A percentile compares a stretch with the other conserved stretches of the same genome.
Conservation (phyloP, 495 filamentous ascomycete species). For the Penicillium manginii region DNA sequence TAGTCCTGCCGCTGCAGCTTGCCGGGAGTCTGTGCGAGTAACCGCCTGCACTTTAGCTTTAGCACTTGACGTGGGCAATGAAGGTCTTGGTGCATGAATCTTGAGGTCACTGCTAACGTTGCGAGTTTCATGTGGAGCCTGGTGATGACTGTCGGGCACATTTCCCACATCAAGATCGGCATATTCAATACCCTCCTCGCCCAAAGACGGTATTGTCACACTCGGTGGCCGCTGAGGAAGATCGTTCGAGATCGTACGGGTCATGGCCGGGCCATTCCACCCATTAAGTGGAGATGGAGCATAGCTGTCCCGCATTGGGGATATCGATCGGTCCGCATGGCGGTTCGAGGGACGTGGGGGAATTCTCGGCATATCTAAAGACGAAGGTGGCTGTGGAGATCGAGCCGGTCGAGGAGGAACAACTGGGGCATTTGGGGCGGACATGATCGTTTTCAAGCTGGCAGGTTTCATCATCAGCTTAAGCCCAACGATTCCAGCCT, state of each 20-base stretch:
- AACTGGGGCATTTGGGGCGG: constrained; percentile 47
- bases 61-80: constrained; percentile 74
- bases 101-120: constrained; percentile 80
- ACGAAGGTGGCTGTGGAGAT: constrained; percentile 45
- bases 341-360: constrained; percentile 73
- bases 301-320: constrained; percentile 76
- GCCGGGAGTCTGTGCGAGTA: constrained; percentile 84
- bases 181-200: constrained; percentile 90
- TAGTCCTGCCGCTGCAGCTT: constrained; percentile 80
- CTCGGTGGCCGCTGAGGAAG: constrained; percentile 68
- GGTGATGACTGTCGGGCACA: constrained; percentile 41
- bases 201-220: constrained; percentile 79
- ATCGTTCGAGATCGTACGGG: constrained; percentile 52
- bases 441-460: constrained; percentile 41
- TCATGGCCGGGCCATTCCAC: constrained; percentile 47
- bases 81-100: constrained; percentile 89
- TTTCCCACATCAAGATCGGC: constrained; percentile 58
- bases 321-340: constrained; percentile 74
- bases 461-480: constrained; percentile 18
- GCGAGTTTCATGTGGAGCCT: constrained; percentile 65
- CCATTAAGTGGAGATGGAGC: constrained; percentile 88
- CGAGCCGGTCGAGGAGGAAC: constrained; percentile 56
- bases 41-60: constrained; percentile 79
- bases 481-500: constrained; percentile 19
- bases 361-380: constrained; percentile 48